These are phyloP conservation scores for Ustulina deusta DNA, from an alignment of 2,329 filamentous ascomycete genomes.

Conservation along the genomic window DNA sequence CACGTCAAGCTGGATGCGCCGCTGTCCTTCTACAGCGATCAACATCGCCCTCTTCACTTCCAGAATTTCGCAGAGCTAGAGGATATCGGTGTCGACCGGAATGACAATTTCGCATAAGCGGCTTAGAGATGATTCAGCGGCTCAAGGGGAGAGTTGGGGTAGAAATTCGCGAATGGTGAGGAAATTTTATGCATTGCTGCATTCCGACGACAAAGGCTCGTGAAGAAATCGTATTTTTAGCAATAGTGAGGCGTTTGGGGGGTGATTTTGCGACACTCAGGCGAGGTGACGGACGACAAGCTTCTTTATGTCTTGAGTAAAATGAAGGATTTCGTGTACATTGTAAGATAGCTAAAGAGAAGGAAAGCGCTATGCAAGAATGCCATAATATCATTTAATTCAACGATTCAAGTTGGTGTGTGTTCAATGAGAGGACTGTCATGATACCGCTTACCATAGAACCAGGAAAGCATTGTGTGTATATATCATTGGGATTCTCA, in stretches of 20 bases:
- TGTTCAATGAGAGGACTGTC: background rate
- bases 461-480: background rate
- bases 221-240: constrained; percentile 12
- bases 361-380: constrained; percentile 29
- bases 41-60: constrained; percentile 95
- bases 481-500: background rate
- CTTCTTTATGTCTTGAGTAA: constrained; percentile 6
- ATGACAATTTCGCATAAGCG: constrained; percentile 88
- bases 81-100: constrained; percentile 93
- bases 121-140: background rate
- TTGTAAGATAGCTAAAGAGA: constrained; percentile 29
- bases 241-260: constrained; percentile 30
- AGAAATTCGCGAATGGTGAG: constrained; percentile 1
- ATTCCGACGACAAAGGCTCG: background rate
- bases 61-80: constrained; percentile 97
- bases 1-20: constrained; percentile 96
- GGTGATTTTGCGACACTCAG: constrained; percentile 4
- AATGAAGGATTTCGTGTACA: constrained; percentile 21
- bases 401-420: background rate
- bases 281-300: constrained; percentile 6
- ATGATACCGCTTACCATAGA: background rate
- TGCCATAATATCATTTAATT: constrained; percentile 35
- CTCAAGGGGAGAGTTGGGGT: background rate
- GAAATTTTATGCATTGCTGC: background rate
- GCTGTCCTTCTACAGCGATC: constrained; percentile 87